Evolutionary conservation across 2,329 filamentous ascomycete species (phyloP).

Genomic region (Hirsutella thompsonii): DNA sequence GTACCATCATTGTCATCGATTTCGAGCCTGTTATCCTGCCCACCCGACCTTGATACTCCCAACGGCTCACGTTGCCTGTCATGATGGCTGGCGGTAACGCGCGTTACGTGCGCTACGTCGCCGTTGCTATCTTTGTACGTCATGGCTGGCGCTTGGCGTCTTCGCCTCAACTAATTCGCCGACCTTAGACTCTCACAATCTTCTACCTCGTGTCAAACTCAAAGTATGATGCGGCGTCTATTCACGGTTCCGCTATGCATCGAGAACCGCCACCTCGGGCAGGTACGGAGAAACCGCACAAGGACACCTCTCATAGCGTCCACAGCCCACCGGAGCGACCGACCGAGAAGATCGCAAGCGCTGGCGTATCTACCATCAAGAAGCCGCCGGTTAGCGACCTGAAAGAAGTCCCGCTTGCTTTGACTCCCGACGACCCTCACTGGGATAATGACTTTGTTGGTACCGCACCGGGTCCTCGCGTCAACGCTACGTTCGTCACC

Average conservation of each 20-base stretch:
- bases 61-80: slow-evolving; percentile 4
- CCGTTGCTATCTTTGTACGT: slow-evolving; percentile 75
- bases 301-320: not conserved
- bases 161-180: slow-evolving; percentile 6
- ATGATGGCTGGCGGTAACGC: slow-evolving; percentile 55
- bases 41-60: not conserved
- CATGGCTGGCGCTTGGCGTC: not conserved
- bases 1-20: not conserved
- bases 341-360: slow-evolving; percentile 9
- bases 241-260: slow-evolving; percentile 5
- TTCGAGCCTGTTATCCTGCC: not conserved
- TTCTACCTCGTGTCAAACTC: slow-evolving; percentile 70
- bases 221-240: slow-evolving; percentile 28
- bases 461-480: slow-evolving; percentile 54
- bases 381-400: slow-evolving; percentile 12
- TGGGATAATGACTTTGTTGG: slow-evolving; percentile 37
- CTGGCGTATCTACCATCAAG: slow-evolving; percentile 12
- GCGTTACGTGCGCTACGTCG: slow-evolving; percentile 64
- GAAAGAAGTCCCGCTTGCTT: slow-evolving; percentile 33
- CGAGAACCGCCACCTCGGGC: not conserved
- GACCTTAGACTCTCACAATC: slow-evolving; percentile 51
- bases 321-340: slow-evolving; percentile 4
- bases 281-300: not conserved
- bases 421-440: slow-evolving; percentile 37
- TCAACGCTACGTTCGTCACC: slow-evolving; percentile 97